phyloP scores from a whole-genome alignment of 495 filamentous ascomycete species.

The Penicillium cosmopolitanum region DNA sequence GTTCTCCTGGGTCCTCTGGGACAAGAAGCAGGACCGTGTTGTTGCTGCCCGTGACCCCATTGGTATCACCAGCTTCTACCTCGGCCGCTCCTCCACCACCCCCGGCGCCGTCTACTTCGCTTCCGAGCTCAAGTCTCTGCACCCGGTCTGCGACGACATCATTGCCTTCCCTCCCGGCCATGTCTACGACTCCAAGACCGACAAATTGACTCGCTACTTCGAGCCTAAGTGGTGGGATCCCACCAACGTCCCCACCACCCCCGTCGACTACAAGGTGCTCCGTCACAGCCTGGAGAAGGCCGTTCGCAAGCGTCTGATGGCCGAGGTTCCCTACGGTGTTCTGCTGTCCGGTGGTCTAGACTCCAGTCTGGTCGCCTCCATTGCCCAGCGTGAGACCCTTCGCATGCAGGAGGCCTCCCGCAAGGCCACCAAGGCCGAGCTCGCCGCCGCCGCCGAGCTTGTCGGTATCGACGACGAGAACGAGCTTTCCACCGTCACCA shows the following conservation, averaged over 20 bases:
- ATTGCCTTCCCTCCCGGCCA: slow-evolving; percentile 93
- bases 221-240: slow-evolving; percentile 93
- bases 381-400: slow-evolving; percentile 89
- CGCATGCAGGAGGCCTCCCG: slow-evolving; percentile 66
- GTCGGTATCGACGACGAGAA: slow-evolving; percentile 94
- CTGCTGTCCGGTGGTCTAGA: slow-evolving; percentile 94
- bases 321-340: slow-evolving; percentile 97
- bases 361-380: slow-evolving; percentile 91
- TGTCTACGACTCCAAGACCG: slow-evolving; percentile 89
- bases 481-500: slow-evolving; percentile 86
- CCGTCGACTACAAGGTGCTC: slow-evolving; percentile 79
- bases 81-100: slow-evolving; percentile 81
- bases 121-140: slow-evolving; percentile 92
- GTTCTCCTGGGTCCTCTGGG: slow-evolving; percentile 98
- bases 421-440: slow-evolving; percentile 37
- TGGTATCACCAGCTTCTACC: slow-evolving; percentile 96
- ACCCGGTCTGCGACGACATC: slow-evolving; percentile 94
- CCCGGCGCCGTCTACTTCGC: slow-evolving; percentile 92
- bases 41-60: slow-evolving; percentile 96
- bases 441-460: slow-evolving; percentile 64
- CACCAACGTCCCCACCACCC: slow-evolving; percentile 70
- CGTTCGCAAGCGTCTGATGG: slow-evolving; percentile 96
- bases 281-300: slow-evolving; percentile 84
- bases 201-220: slow-evolving; percentile 81
- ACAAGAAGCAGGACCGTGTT: slow-evolving; percentile 86